Evolutionary conservation across 2,329 filamentous ascomycete genomes (phyloP), one percentile per base, ranked within the genome.

Genomic region (Trichophyton schoenleinii): DNA sequence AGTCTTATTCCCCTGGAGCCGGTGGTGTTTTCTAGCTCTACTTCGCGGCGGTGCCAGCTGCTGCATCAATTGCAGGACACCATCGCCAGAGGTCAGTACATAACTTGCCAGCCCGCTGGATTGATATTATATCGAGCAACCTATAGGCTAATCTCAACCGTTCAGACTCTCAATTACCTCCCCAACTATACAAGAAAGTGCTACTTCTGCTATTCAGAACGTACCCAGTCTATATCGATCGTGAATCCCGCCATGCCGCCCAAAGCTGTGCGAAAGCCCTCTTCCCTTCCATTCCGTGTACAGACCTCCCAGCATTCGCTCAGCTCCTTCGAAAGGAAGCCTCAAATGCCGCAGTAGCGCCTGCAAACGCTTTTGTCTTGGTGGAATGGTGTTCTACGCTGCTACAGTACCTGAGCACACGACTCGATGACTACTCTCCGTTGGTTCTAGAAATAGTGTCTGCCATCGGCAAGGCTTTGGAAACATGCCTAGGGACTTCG

Each of bases 361-460:
- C 87, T 15, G 83, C 82, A 49, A 95, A 85, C 73, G 88, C 91
- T 3, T 95, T 96, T 71, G 89, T 95, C 57, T 79, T 99, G 67
- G 81, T 94, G 13, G 89, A 96, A 73, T 99, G 92, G 92, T 90
- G 86, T 73, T 88, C 87, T 62, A 73, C 92, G 62, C 76, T 96
- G 58, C 82, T 96, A 67, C 85, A 91, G 68, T 81, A 87, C 62
- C 79, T 91, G 28, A 82, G 82, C 36, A 58, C 15, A 70, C 80
- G 8, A 72, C 82, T 49, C 91, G 85, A 86, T 81, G 83, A 58
- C 79, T 79, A 68, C 85, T 85, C 71, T 83, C 83, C 60, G 70
- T 79, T 65, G 62, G 71, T 75, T 46, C 69, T 80, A 64, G 85
- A 89, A 38, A 75, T 94, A 48, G 75, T 95, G 31, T 73, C 83